Base-by-base conservation (phyloP, 345 rosid genomes). In the Iberis pinnata region DNA sequence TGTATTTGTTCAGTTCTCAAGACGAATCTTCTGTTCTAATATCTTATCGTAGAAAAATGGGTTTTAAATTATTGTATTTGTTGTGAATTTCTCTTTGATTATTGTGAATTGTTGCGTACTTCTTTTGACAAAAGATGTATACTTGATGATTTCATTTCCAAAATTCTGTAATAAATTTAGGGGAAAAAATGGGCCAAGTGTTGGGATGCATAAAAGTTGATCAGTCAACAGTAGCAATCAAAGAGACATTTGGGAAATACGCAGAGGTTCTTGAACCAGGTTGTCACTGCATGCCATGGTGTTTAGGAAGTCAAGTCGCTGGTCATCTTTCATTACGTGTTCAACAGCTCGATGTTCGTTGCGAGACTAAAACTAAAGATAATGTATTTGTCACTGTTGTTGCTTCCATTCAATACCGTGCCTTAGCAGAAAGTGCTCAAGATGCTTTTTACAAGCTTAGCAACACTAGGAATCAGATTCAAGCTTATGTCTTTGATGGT, bases 351-450 rank as follows among this genome's bases (percentile, higher is more conserved):
- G 95, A 88, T 71, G 95, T 85, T 39, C 79, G 79, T 32, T 85
- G 95, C 26, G 97, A 88, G 78, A 88, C 97, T 26, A 85, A 88
- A 74, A 82, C 97, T 25, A 85, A 80, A 77, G 80, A 75, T 51
- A 75, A 75, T 58, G 77, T 75, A 16, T 75, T 75, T 53, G 80
- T 75, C n/a, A 75, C 72, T 0, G 80, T 75, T 44, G 80, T 75
- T 38, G 80, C 80, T 61, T 75, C 80, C 2, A 49, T 75, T 56
- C 79, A 75, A 53, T 75, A 71, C 57, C 73, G 76, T 5, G 79
- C 79, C 17, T 26, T 72, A 22, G 72, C 80, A 0, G 75, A 65
- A 13, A 75, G 75, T 58, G 80, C 80, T 9, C 41, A 43, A 14
- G 80, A 75, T 64, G 80, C 80, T 26, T 75, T 69, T 24, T 75